phyloP scores from a whole-genome alignment of 139 green algal species.

The Asterochloris sp. region DNA sequence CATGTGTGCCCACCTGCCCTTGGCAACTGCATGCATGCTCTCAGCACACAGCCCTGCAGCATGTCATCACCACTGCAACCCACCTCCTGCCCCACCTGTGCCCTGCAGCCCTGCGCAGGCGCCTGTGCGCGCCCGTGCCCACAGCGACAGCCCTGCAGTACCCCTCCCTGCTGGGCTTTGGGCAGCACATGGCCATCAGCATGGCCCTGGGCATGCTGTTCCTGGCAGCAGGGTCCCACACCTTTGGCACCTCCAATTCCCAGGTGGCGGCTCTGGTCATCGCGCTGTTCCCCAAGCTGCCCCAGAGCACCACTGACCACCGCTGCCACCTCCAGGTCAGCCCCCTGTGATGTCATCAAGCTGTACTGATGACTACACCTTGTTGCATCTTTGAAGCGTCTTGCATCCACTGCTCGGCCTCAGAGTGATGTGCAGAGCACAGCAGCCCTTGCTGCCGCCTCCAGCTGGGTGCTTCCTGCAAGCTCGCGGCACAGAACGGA shows the following conservation, averaged over 20 bases:
- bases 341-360: background rate
- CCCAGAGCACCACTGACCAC: conserved; percentile 73
- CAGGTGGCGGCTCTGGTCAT: conserved; percentile 85
- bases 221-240: conserved; percentile 69
- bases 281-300: conserved; percentile 83
- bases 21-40: too few species aligned
- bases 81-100: background rate
- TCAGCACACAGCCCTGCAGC: too few species aligned
- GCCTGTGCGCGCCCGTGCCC: conserved; percentile 25
- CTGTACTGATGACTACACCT: too few species aligned
- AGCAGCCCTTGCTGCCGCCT: too few species aligned
- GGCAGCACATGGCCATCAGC: conserved; percentile 78
- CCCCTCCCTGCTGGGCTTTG: conserved; percentile 56
- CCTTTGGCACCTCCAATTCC: conserved; percentile 70
- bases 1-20: too few species aligned
- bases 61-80: too few species aligned
- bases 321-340: conserved; percentile 84
- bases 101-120: conserved; percentile 43
- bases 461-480: too few species aligned
- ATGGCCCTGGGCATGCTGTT: conserved; percentile 93
- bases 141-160: conserved; percentile 9
- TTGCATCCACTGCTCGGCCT: too few species aligned
- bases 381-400: too few species aligned
- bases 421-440: too few species aligned
- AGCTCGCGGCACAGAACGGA: too few species aligned